A percentile compares a stretch with the other conserved stretches of the same genome.
Conservation (phyloP, 192 early-diverging fungal genomes). For the Cetraspora pellucida region DNA sequence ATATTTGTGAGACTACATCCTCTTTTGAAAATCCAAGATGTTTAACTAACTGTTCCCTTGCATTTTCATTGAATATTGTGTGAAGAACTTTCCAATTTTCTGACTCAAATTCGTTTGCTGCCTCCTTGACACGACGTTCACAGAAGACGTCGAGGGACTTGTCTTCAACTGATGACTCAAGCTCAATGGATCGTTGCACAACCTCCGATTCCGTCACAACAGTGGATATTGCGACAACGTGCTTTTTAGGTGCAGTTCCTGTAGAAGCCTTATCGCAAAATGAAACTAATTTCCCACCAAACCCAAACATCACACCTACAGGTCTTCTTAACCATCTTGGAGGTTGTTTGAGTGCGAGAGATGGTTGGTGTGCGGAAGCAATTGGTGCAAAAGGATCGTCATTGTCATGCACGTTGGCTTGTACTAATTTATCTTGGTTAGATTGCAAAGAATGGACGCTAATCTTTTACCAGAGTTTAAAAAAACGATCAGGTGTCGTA, state of each 20-base stretch:
- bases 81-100: slow-evolving; percentile 82
- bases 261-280: slow-evolving; percentile 59
- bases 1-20: slow-evolving; percentile 63
- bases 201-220: slow-evolving; percentile 78
- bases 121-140: slow-evolving; percentile 39
- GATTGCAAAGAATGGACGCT: slow-evolving; percentile 80
- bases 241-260: slow-evolving; percentile 39
- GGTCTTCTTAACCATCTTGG: slow-evolving; percentile 90
- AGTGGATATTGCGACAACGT: slow-evolving; percentile 60
- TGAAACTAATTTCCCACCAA: slow-evolving; percentile 84
- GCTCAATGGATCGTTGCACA: slow-evolving; percentile 65
- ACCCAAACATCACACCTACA: slow-evolving; percentile 83
- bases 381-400: slow-evolving; percentile 81
- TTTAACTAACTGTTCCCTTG: slow-evolving; percentile 77
- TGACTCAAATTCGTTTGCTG: slow-evolving; percentile 35
- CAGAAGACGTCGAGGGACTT: slow-evolving; percentile 50
- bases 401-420: slow-evolving; percentile 20
- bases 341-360: slow-evolving; percentile 72
- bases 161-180: slow-evolving; percentile 68
- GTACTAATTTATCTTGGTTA: slow-evolving; percentile 42
- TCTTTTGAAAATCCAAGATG: slow-evolving; percentile 88
- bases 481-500: no score
- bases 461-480: slow-evolving; percentile 46
- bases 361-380: slow-evolving; percentile 34
- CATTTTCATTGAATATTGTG: slow-evolving; percentile 73